A percentile compares a stretch with the other conserved stretches of the same genome.
phyloP scores from a whole-genome alignment of 1,139 yeast species.

The Yamadazyma atlantica region DNA sequence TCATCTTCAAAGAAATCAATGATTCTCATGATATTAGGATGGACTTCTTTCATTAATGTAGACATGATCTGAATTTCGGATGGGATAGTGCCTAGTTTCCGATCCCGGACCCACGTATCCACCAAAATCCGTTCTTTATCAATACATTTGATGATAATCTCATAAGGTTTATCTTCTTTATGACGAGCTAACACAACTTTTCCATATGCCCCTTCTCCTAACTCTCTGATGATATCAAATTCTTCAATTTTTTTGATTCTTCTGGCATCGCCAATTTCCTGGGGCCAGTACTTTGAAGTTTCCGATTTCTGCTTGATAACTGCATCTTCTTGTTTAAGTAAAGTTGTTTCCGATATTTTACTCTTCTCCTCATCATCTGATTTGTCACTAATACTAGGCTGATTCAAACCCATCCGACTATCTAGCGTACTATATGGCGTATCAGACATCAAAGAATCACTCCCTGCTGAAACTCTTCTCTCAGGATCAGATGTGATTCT shows the following conservation, averaged over 20 bases:
- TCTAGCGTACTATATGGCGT: conserved; percentile 2
- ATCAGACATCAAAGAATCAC: conserved; percentile 3
- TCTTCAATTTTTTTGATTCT: conserved; percentile 70
- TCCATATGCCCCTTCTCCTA: conserved; percentile 98
- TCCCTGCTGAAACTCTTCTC: conserved; percentile 5
- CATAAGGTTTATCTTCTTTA: conserved; percentile 58
- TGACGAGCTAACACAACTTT: conserved; percentile 82
- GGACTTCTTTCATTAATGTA: conserved; percentile 69
- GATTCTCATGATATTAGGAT: conserved; percentile 81
- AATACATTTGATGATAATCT: conserved; percentile 81
- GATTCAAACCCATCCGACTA: not conserved
- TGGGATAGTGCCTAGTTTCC: conserved; percentile 88
- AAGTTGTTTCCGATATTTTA: conserved; percentile 30
- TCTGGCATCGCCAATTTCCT: conserved; percentile 56
- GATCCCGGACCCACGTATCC: conserved; percentile 95
- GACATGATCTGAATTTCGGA: conserved; percentile 93
- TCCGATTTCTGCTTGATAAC: conserved; percentile 33
- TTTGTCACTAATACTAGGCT: no score
- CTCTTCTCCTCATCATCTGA: not conserved
- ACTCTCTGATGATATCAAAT: conserved; percentile 65
- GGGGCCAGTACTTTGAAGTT: conserved; percentile 51
- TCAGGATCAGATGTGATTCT: not conserved
- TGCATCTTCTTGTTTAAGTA: conserved; percentile 45
- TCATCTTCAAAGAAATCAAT: conserved; percentile 92
- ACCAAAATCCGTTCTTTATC: conserved; percentile 90